Evolutionary conservation across 768 basidiomycete genomes (phyloP), one percentile per base, ranked within the genome.

Genomic region (Tylopilus intermedius): DNA sequence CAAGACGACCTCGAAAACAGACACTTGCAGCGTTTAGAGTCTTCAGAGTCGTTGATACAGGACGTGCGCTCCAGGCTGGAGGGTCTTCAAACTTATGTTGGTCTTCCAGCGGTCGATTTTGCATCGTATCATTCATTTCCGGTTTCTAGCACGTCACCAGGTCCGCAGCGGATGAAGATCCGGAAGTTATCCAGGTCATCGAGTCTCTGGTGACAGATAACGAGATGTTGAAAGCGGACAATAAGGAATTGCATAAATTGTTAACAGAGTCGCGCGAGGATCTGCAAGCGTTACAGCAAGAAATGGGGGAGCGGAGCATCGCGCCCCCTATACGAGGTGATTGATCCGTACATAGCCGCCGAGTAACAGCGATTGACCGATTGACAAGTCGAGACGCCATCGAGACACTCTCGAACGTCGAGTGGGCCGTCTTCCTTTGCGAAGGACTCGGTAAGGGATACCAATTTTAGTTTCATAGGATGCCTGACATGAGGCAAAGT

Each of bases 121-220:
- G 27, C 37, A 26, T 22, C 35, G 42, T 49, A 45, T 53, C 50
- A 47, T 50, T 67, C 37, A 71, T 59, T 10, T 40, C 57, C 43
- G 47, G 27, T 33, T 42, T 46, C 50, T 51, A 76, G 76, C 69
- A 79, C 67, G 54, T 74, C 18, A 69, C 73, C 24, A 63, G 71
- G 46, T 67, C 76, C 32, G 24, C 56, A 21, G 50, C 60, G 18
- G 58, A 62, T 10, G 81, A 82, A 45, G 76, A 84, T 49, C 67
- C 77, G 14, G 86, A 88, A 60, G 71, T 90, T 15, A 82, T 77
- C 32, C 72, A 76, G 49, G 82, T 93, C 11, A 72, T 96, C 13
- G 90, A 92, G 65, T 82, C 85, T n/a, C 75, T 95, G 29, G 91
- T 94, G 8, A 81, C 83, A 32, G 89, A 90, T 61, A 95, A 93